Evolutionary conservation across 2,329 filamentous ascomycete genomes (phyloP).

Genomic region (Fusarium pseudocircinatum): DNA sequence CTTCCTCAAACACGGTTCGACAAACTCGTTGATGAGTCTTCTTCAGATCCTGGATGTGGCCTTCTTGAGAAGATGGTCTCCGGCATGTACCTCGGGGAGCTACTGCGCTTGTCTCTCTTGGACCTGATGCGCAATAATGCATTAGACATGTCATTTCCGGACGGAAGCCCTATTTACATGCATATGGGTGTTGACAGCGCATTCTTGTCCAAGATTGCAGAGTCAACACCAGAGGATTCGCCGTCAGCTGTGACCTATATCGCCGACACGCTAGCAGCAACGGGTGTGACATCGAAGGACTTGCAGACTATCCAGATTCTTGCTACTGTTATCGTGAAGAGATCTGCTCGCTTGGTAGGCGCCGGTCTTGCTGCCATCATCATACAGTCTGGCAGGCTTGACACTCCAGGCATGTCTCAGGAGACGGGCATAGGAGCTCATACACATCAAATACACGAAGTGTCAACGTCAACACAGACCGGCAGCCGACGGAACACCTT

Average conservation of each 20-base stretch:
- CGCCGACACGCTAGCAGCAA: neutral
- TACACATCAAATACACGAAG: neutral
- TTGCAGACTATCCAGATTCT: neutral
- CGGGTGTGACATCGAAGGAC: neutral
- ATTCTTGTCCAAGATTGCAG: neutral
- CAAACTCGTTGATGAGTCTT: neutral
- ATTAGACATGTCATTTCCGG: neutral
- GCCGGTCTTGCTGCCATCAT: conserved; percentile 1
- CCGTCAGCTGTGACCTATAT: neutral
- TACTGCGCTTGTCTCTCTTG: neutral
- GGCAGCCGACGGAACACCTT: rapidly evolving
- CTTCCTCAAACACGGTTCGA: conserved; percentile 9
- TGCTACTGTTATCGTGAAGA: neutral
- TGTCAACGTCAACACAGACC: rapidly evolving
- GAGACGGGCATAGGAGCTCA: neutral
- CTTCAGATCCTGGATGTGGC: neutral
- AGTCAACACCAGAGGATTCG: rapidly evolving
- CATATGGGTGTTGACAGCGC: neutral
- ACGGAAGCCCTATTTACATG: neutral
- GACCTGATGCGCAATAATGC: rapidly evolving
- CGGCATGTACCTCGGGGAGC: neutral
- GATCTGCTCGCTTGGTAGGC: conserved; percentile 7
- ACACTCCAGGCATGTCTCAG: neutral
- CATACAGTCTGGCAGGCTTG: neutral
- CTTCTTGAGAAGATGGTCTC: conserved; percentile 17